Evolutionary conservation across 2,329 filamentous ascomycete species (phyloP).

Genomic region (Talaromyces pinophilus): DNA sequence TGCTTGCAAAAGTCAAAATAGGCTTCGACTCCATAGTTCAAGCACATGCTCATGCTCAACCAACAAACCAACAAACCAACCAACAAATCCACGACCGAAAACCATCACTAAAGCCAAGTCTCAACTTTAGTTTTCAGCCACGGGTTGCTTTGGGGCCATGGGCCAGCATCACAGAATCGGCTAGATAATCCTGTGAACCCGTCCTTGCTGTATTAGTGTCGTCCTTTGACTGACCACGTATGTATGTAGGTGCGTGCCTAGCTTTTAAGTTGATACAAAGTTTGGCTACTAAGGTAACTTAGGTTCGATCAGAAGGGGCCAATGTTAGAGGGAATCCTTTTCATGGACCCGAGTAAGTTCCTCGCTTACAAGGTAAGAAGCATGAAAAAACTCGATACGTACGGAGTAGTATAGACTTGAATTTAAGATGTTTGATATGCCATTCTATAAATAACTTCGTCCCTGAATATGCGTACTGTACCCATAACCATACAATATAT

Average conservation of each 20-base stretch:
- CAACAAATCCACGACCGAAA: not conserved
- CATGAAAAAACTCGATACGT: not conserved
- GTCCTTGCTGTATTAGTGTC: not conserved
- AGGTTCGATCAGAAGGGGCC: not conserved
- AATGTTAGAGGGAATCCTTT: not conserved
- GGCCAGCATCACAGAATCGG: not conserved
- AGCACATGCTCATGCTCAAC: not conserved
- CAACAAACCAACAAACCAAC: not conserved
- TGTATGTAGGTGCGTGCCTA: not conserved
- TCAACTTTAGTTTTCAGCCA: not conserved
- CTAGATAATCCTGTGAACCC: not conserved
- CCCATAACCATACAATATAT: not conserved
- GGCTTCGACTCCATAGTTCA: too few relatives aligned
- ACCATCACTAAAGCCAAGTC: not conserved
- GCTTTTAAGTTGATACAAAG: not conserved
- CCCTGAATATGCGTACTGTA: not conserved
- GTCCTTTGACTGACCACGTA: not conserved
- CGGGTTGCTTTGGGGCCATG: not conserved
- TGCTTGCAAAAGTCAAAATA: not conserved
- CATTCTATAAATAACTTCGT: slow-evolving; percentile 8
- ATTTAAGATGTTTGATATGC: not conserved
- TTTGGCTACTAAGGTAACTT: not conserved
- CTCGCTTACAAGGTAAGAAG: not conserved
- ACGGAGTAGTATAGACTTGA: not conserved
- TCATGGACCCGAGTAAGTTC: not conserved